Percentiles rank a stretch among this genome's conserved stretches.
These are phyloP conservation scores for Nicotiana obtusifolia DNA, from an alignment of 257 asterid genomes.

Conservation along the genomic window DNA sequence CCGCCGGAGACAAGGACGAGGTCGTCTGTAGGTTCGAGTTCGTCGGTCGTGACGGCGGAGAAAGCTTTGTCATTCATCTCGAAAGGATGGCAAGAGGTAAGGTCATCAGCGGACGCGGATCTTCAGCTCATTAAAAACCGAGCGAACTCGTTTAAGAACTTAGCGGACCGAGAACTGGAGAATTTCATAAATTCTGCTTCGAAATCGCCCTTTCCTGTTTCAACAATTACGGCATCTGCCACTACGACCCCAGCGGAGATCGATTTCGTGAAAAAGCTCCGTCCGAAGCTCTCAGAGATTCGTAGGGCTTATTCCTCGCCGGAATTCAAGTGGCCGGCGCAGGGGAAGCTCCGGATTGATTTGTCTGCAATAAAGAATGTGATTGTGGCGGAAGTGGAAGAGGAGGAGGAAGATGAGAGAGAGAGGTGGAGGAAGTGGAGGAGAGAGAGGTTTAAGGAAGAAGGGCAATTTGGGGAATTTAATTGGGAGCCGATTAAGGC, in stretches of 20 bases:
- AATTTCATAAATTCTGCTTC: conserved; percentile 87
- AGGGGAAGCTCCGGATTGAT: conserved; percentile 57
- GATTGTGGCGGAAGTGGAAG: conserved; percentile 73
- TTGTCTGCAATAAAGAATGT: conserved; percentile 76
- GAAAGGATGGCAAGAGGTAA: conserved; percentile 96
- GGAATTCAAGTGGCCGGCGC: conserved; percentile 63
- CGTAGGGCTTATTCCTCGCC: conserved; percentile 86
- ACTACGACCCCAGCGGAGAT: conserved; percentile 66
- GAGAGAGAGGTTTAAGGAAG: conserved; percentile 53
- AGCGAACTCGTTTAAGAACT: conserved; percentile 68
- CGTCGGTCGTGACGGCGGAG: conserved; percentile 72
- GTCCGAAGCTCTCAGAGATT: conserved; percentile 70
- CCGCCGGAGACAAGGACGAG: conserved; percentile 59
- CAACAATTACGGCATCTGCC: conserved; percentile 70
- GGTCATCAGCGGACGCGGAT: conserved; percentile 96
- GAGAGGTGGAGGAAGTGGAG: conserved; percentile 40
- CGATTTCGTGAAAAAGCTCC: conserved; percentile 75
- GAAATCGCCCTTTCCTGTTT: conserved; percentile 59
- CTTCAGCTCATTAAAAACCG: conserved; percentile 75
- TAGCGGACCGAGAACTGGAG: conserved; percentile 79
- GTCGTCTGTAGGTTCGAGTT: conserved; percentile 30
- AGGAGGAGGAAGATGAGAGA: conserved; percentile 38
- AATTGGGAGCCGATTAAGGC: conserved; percentile 71
- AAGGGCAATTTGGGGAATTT: conserved; percentile 59
- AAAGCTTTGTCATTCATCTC: conserved; percentile 88